Conservation (phyloP, 768 basidiomycete genomes). For the Suillus paluster region DNA sequence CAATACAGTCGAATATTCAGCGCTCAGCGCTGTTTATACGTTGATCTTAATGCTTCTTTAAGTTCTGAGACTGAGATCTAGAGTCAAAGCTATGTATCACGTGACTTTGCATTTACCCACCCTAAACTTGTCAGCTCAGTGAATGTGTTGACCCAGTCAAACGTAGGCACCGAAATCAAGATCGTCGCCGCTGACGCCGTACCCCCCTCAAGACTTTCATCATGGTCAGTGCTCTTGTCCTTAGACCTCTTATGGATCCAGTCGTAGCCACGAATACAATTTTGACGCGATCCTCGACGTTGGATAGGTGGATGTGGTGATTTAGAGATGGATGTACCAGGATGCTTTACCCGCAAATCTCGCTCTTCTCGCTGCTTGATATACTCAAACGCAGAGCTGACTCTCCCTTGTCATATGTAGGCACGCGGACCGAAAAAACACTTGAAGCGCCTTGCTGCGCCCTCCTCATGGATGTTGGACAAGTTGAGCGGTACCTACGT, state of each 20-base stretch:
- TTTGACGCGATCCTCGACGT: constrained; percentile 4
- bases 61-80: no score
- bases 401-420: constrained; percentile 45
- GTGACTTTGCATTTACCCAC: constrained; percentile 24
- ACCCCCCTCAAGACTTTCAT: constrained; percentile 32
- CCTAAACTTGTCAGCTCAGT: constrained; percentile 23
- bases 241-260: not conserved
- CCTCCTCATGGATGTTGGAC: constrained; percentile 99
- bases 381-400: constrained; percentile 20
- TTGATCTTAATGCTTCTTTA: no score
- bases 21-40: no score
- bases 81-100: no score
- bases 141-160: constrained; percentile 4
- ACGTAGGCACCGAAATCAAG: constrained; percentile 26
- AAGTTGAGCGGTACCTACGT: constrained; percentile 96
- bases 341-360: constrained; percentile 4
- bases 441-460: constrained; percentile 95
- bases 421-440: constrained; percentile 99
- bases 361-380: constrained; percentile 4
- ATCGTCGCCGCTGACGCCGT: constrained; percentile 22
- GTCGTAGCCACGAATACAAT: not conserved
- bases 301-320: constrained; percentile 33
- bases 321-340: constrained; percentile 22
- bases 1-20: no score
- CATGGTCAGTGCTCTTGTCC: constrained; percentile 34